Conservation (phyloP, 163 green algal genomes). For the Picocystis sp. region DNA sequence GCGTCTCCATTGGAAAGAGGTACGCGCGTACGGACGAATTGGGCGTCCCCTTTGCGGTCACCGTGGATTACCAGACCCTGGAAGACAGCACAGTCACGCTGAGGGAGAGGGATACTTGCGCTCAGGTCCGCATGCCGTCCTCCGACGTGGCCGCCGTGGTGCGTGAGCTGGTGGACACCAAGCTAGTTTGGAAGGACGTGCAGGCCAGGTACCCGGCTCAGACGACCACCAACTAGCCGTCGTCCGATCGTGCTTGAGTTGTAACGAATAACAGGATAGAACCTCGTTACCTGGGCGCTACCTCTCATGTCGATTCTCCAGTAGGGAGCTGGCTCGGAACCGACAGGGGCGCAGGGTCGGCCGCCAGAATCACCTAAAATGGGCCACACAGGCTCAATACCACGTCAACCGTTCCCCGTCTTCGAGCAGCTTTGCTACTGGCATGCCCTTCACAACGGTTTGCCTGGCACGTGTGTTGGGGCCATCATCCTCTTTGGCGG, state of each 20-base stretch:
- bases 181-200: constrained; percentile 47
- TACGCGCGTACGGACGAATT: constrained; percentile 97
- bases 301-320: too few species aligned
- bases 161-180: constrained; percentile 33
- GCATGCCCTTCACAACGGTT: too few species aligned
- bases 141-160: constrained; percentile 54
- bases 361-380: too few species aligned
- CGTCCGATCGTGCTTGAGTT: neutral
- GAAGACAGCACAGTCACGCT: constrained; percentile 78
- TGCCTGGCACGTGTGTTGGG: too few species aligned
- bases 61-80: constrained; percentile 62
- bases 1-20: constrained; percentile 83
- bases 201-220: constrained; percentile 63
- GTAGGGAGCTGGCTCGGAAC: too few species aligned
- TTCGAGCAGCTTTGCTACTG: too few species aligned
- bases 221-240: neutral
- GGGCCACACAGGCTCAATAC: too few species aligned
- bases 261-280: too few species aligned
- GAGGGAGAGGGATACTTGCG: constrained; percentile 77
- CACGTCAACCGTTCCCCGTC: too few species aligned
- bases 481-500: too few species aligned
- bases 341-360: too few species aligned
- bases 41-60: constrained; percentile 91
- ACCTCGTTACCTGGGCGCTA: too few species aligned
- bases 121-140: constrained; percentile 68